Percentiles rank a stretch among this genome's conserved stretches.
phyloP scores from a whole-genome alignment of 2,329 filamentous ascomycete species.

The Phyllosticta citriasiana region DNA sequence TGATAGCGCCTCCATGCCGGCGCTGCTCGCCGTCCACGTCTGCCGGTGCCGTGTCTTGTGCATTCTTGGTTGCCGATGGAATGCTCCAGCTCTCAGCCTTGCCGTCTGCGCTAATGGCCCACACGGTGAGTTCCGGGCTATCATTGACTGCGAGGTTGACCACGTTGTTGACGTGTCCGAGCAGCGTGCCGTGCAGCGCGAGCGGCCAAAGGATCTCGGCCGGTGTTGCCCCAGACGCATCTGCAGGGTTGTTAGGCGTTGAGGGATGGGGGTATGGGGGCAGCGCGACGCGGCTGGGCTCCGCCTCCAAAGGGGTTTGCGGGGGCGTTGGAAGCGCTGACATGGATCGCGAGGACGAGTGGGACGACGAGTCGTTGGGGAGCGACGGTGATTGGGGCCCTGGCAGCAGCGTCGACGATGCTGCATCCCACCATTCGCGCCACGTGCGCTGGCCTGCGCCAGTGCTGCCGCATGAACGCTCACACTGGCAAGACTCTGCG shows the following conservation, averaged over 20 bases:
- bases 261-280: conserved; percentile 13
- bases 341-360: background rate
- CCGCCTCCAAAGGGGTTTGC: conserved; percentile 18
- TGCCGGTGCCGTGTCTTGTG: no score
- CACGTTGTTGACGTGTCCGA: conserved; percentile 33
- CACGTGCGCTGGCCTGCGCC: background rate
- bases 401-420: background rate
- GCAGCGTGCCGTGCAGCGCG: conserved; percentile 38
- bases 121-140: conserved; percentile 37
- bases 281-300: conserved; percentile 20
- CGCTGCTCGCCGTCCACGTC: background rate
- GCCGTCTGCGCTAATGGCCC: conserved; percentile 40
- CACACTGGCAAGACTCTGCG: background rate
- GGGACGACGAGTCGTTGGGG: background rate
- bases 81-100: conserved; percentile 33
- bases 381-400: background rate
- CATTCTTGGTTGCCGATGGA: background rate
- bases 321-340: conserved; percentile 11
- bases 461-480: background rate
- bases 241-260: conserved; percentile 12
- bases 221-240: conserved; percentile 2
- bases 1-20: background rate
- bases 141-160: conserved; percentile 42
- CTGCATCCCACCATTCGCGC: background rate
- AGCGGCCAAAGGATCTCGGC: conserved; percentile 36